Conservation (phyloP, 116 monocot genomes). For the Zostera marina region DNA sequence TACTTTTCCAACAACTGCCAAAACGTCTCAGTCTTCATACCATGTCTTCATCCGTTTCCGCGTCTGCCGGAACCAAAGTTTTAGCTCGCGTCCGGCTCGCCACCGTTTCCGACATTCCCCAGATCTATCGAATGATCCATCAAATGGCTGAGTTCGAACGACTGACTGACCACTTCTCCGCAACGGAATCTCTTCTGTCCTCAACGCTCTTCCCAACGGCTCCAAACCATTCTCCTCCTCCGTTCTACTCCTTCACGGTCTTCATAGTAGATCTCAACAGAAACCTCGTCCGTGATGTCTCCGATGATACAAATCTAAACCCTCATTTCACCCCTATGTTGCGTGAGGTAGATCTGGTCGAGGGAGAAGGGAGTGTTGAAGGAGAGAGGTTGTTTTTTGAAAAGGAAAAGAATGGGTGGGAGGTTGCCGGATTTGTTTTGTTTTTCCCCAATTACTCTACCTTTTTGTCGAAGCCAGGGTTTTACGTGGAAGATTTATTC, state of each 20-base stretch:
- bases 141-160: constrained; percentile 59
- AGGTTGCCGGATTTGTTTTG: constrained; percentile 50
- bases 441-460: constrained; percentile 78
- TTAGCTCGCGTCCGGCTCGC: constrained; percentile 38
- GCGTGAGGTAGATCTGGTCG: constrained; percentile 12
- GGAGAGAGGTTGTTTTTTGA: constrained; percentile 16
- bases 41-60: constrained; percentile 10
- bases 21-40: too few relatives aligned
- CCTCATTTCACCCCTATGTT: constrained; percentile 18
- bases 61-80: constrained; percentile 10
- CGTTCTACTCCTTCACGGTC: constrained; percentile 46
- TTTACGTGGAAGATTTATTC: constrained; percentile 73
- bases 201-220: constrained; percentile 53
- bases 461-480: constrained; percentile 54
- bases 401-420: constrained; percentile 9
- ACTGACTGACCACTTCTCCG: constrained; percentile 54
- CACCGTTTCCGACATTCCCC: constrained; percentile 25
- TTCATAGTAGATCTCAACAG: constrained; percentile 39
- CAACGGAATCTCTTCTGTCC: constrained; percentile 43
- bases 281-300: neutral
- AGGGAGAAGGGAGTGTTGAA: constrained; percentile 20
- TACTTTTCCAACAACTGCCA: too few relatives aligned
- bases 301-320: constrained; percentile 1
- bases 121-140: constrained; percentile 43
- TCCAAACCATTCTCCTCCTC: constrained; percentile 10